Evolutionary conservation across 1,284 basidiomycete species (phyloP).

Genomic region (Macrocystidia cucumis): DNA sequence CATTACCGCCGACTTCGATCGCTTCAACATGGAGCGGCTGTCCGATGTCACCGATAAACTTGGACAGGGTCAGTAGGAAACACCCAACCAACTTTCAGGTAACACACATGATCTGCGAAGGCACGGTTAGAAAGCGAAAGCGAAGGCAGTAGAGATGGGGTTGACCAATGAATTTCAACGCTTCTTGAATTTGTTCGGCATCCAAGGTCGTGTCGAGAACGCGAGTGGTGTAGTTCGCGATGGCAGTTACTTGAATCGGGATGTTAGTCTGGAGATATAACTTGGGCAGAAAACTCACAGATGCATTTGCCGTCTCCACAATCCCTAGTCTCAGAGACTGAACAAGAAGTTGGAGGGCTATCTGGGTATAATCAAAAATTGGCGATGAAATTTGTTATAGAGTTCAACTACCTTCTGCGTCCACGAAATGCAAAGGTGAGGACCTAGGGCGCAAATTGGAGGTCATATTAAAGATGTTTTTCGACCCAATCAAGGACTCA

Average conservation of each 20-base stretch:
- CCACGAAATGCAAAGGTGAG: conserved; percentile 36
- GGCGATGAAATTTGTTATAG: neutral
- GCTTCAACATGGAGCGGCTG: conserved; percentile 44
- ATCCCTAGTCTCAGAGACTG: conserved; percentile 35
- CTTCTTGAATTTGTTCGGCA: conserved; percentile 35
- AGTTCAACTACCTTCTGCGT: conserved; percentile 32
- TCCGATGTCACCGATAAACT: conserved; percentile 47
- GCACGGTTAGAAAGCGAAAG: conserved; percentile 2
- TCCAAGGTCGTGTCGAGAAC: conserved; percentile 33
- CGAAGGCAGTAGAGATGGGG: conserved; percentile 1
- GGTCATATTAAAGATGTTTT: neutral
- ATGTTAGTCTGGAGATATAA: conserved; percentile 1
- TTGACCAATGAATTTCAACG: conserved; percentile 39
- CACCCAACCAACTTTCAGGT: neutral
- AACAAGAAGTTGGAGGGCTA: conserved; percentile 39
- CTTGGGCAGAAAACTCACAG: conserved; percentile 21
- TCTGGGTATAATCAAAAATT: conserved; percentile 27
- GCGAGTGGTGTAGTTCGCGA: conserved; percentile 48
- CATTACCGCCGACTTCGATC: conserved; percentile 33
- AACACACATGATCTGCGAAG: conserved; percentile 26
- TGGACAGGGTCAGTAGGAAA: neutral
- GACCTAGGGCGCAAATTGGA: conserved; percentile 19
- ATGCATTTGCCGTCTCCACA: conserved; percentile 33
- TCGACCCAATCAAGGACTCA: conserved; percentile 9
- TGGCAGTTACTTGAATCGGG: conserved; percentile 33